Evolutionary conservation across 2,329 filamentous ascomycete genomes (phyloP).

Genomic region (Dactylella cylindrospora): DNA sequence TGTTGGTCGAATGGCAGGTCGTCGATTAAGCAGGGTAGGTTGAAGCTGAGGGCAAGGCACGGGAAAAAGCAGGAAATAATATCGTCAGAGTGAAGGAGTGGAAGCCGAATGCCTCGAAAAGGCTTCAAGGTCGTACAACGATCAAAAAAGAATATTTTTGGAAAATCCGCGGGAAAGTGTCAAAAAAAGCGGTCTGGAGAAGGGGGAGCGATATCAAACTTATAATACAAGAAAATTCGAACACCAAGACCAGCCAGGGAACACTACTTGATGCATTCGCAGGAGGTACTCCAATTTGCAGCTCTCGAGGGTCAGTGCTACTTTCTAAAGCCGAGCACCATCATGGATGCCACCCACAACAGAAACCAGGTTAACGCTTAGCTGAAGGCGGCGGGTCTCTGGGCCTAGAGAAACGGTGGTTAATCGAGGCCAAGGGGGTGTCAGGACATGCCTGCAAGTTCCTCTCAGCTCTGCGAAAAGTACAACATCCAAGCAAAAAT

Average conservation of each 20-base stretch:
- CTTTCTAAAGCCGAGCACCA: conserved; percentile 8
- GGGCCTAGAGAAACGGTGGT: too few species aligned
- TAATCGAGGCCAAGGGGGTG: conserved; percentile 24
- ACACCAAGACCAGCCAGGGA: conserved; percentile 18
- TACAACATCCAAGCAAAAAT: conserved; percentile 5
- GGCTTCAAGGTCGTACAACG: background rate
- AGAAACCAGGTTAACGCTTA: conserved; percentile 26
- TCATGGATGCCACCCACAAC: conserved; percentile 8
- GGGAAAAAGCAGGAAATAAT: too few species aligned
- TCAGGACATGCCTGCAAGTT: conserved; percentile 7
- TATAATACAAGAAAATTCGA: conserved; percentile 19
- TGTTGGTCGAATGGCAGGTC: background rate
- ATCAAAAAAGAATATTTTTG: conserved; percentile 8
- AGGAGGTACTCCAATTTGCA: conserved; percentile 38
- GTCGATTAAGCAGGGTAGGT: background rate
- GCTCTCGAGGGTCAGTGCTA: conserved; percentile 33
- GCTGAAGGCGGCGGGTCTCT: conserved; percentile 24
- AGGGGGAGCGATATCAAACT: conserved; percentile 24
- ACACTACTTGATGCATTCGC: conserved; percentile 29
- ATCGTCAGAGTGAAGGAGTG: conserved; percentile 25
- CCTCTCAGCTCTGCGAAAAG: conserved; percentile 8
- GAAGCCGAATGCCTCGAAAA: background rate
- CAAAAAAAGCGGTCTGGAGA: too few species aligned
- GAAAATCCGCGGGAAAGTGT: too few species aligned
- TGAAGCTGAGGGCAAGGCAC: too few species aligned